Conservation (phyloP, 192 early-diverging fungal genomes). For the Coemansia asiatica region DNA sequence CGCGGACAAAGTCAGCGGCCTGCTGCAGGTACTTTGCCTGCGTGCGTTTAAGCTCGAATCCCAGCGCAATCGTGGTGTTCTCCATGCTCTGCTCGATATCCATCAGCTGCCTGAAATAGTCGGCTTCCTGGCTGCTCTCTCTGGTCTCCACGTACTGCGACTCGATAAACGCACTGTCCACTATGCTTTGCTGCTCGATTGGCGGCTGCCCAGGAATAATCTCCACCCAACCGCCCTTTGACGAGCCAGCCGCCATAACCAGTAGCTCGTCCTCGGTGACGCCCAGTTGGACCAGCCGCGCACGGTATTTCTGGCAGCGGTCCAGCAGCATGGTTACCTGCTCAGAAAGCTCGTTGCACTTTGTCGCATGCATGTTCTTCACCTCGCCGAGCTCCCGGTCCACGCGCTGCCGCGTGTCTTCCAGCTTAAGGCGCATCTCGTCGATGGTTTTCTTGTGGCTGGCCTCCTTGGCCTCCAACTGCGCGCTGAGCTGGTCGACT, state of each 20-base stretch:
- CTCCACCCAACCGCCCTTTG: not conserved
- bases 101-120: slow-evolving; percentile 53
- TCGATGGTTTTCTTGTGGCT: slow-evolving; percentile 18
- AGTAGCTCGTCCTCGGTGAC: slow-evolving; percentile 38
- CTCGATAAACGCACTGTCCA: slow-evolving; percentile 52
- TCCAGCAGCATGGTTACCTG: slow-evolving; percentile 33
- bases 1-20: slow-evolving; percentile 53
- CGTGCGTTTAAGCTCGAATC: slow-evolving; percentile 54
- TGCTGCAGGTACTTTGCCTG: slow-evolving; percentile 52
- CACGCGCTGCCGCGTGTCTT: slow-evolving; percentile 19
- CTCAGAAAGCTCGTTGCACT: slow-evolving; percentile 45
- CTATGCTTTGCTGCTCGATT: slow-evolving; percentile 25
- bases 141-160: slow-evolving; percentile 50
- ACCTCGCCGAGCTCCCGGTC: slow-evolving; percentile 44
- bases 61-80: slow-evolving; percentile 52
- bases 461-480: slow-evolving; percentile 19
- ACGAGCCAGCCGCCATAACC: slow-evolving; percentile 7
- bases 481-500: slow-evolving; percentile 29
- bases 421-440: slow-evolving; percentile 37
- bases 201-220: not conserved
- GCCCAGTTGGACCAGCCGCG: slow-evolving; percentile 17
- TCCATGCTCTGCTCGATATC: slow-evolving; percentile 55
- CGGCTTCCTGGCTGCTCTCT: slow-evolving; percentile 48
- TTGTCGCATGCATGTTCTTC: slow-evolving; percentile 41
- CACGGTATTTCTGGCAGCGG: slow-evolving; percentile 27